A percentile compares a stretch with the other conserved stretches of the same genome.
Conservation (phyloP, 202 grass and related monocot genomes). For the Dendrocalamus latiflorus region DNA sequence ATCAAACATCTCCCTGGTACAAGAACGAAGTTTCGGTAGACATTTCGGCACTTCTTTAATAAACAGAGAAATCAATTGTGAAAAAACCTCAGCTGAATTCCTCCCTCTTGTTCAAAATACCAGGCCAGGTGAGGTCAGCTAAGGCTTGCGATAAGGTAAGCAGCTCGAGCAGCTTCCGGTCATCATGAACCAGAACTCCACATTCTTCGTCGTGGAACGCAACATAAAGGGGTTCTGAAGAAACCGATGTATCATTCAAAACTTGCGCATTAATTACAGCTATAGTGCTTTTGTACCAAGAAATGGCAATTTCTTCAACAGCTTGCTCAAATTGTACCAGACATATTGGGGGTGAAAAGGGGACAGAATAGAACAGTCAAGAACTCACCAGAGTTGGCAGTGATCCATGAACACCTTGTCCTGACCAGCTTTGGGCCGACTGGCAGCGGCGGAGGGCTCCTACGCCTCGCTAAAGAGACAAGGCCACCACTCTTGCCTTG, state of each 20-base stretch:
- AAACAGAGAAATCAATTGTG: too few species aligned
- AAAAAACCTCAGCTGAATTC: too few species aligned
- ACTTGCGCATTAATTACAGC: background rate
- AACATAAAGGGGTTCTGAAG: slow-evolving; percentile 42
- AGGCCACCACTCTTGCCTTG: background rate
- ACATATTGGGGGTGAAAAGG: background rate
- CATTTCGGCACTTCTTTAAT: too few species aligned
- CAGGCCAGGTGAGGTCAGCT: too few species aligned
- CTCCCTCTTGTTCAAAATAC: too few species aligned
- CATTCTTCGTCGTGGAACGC: too few species aligned
- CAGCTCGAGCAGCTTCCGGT: too few species aligned
- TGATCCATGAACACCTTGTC: slow-evolving; percentile 61
- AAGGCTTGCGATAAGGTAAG: too few species aligned
- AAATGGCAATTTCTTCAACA: background rate
- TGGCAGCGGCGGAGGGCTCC: background rate
- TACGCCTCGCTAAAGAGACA: background rate
- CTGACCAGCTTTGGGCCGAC: background rate
- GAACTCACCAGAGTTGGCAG: slow-evolving; percentile 38
- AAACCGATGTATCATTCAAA: background rate
- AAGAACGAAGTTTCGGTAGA: too few species aligned
- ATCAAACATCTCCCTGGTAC: too few species aligned
- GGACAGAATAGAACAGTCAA: background rate
- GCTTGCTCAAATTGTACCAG: background rate
- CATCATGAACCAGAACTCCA: too few species aligned
- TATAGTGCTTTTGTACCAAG: background rate